phyloP scores from a whole-genome alignment of 2,329 filamentous ascomycete genomes.

The Gliomastix tumulicola region DNA sequence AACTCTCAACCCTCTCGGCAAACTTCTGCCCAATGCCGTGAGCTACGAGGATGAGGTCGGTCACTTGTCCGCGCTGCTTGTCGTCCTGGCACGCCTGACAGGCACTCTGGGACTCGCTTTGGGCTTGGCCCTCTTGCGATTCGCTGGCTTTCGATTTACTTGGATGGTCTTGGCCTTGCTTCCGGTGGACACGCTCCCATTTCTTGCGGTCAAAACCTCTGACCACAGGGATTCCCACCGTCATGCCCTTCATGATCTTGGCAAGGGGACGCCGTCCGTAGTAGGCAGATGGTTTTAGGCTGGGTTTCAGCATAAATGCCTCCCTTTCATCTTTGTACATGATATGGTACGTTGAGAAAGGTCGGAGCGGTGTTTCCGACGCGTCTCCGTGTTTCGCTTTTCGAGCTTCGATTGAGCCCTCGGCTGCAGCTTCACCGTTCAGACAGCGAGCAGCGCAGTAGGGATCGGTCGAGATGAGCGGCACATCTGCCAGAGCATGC shows the following conservation, averaged over 20 bases:
- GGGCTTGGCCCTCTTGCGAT: conserved; percentile 15
- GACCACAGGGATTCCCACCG: conserved; percentile 80
- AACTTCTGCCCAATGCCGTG: conserved; percentile 97
- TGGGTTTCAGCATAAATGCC: conserved; percentile 83
- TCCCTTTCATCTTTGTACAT: conserved; percentile 73
- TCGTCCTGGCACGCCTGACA: conserved; percentile 58
- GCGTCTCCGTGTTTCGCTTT: conserved; percentile 19
- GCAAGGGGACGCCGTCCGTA: conserved; percentile 75
- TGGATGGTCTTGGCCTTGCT: conserved; percentile 20
- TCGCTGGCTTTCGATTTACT: conserved; percentile 18
- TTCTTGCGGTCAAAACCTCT: conserved; percentile 74
- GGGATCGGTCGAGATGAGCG: conserved; percentile 42
- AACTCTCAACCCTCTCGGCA: conserved; percentile 89
- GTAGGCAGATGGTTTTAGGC: conserved; percentile 75
- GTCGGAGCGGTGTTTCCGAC: conserved; percentile 36
- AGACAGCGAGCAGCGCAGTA: conserved; percentile 56
- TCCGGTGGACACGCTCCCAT: conserved; percentile 67
- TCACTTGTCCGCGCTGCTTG: conserved; percentile 62
- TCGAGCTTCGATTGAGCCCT: conserved; percentile 36
- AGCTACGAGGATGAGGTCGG: conserved; percentile 82
- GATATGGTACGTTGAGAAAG: conserved; percentile 71
- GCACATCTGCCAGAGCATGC: conserved; percentile 17
- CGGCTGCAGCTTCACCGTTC: conserved; percentile 48
- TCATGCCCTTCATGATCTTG: conserved; percentile 76
- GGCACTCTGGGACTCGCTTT: conserved; percentile 15